phyloP scores from a whole-genome alignment of 768 basidiomycete species.

The Trametes maxima region DNA sequence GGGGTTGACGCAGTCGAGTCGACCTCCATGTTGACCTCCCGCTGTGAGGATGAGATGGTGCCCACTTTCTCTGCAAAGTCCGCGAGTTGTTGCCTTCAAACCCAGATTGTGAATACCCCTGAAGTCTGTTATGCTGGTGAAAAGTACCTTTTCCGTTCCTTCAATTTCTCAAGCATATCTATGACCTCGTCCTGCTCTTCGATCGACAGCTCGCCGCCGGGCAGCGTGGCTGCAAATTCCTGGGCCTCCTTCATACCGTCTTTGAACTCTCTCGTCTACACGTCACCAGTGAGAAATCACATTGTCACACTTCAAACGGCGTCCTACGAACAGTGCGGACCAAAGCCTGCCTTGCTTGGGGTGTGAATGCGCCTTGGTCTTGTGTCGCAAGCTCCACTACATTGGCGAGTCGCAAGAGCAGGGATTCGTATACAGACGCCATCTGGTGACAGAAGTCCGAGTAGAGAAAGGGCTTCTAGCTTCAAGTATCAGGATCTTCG shows the following conservation, averaged over 20 bases:
- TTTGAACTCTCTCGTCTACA: conserved; percentile 76
- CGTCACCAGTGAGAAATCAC: not conserved
- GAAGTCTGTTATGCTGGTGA: not conserved
- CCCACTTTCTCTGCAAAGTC: conserved; percentile 52
- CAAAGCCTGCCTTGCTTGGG: conserved; percentile 65
- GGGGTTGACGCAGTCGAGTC: conserved; percentile 81
- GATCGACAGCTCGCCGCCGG: conserved; percentile 71
- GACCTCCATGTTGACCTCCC: conserved; percentile 55
- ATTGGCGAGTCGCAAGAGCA: conserved; percentile 60
- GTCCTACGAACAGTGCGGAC: conserved; percentile 57
- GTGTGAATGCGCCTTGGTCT: conserved; percentile 53
- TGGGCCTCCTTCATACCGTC: conserved; percentile 58
- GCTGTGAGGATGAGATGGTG: conserved; percentile 32
- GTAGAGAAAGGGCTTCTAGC: not conserved
- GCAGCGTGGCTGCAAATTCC: conserved; percentile 56
- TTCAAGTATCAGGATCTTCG: no score
- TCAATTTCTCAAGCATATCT: conserved; percentile 62
- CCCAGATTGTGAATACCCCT: not conserved
- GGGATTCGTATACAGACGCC: conserved; percentile 47
- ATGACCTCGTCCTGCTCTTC: conserved; percentile 75
- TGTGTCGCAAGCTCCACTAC: conserved; percentile 64
- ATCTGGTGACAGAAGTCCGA: not conserved
- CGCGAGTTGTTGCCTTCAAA: conserved; percentile 53
- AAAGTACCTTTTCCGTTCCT: conserved; percentile 62
- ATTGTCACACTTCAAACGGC: no score